A percentile compares a stretch with the other conserved stretches of the same genome.
These are phyloP conservation scores for Ziziphus jujuba DNA, from an alignment of 306 rosid species.

Conservation along the genomic window DNA sequence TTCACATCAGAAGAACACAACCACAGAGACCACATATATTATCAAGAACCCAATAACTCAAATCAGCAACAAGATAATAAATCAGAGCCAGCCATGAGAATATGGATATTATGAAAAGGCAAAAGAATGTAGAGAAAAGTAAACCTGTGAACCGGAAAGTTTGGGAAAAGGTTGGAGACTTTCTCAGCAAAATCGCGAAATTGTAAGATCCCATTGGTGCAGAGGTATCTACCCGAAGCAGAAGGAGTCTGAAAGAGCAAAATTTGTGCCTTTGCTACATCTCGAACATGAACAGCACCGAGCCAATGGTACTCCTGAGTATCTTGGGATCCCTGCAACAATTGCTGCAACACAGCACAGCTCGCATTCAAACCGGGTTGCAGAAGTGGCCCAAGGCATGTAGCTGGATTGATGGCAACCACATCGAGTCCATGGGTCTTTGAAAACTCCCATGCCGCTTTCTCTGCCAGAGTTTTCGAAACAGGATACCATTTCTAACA, in stretches of 20 bases:
- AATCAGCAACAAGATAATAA: not conserved
- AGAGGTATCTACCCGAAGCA: constrained; percentile 82
- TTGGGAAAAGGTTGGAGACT: constrained; percentile 60
- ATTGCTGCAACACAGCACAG: constrained; percentile 58
- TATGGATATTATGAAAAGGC: not conserved
- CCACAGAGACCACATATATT: not conserved
- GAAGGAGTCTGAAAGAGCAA: constrained; percentile 56
- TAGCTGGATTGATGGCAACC: constrained; percentile 66
- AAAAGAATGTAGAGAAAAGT: not conserved
- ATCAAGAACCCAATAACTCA: not conserved
- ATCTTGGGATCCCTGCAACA: constrained; percentile 68
- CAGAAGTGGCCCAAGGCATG: constrained; percentile 65
- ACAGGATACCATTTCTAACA: constrained; percentile 81
- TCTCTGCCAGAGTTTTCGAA: constrained; percentile 81
- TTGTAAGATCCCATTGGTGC: constrained; percentile 76
- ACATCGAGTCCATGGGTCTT: constrained; percentile 49
- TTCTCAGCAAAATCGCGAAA: constrained; percentile 50
- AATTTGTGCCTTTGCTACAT: constrained; percentile 62
- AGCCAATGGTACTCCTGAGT: constrained; percentile 85
- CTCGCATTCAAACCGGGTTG: constrained; percentile 77
- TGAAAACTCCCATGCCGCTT: constrained; percentile 66
- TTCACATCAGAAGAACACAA: not conserved
- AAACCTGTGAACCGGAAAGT: constrained; percentile 80
- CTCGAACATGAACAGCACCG: constrained; percentile 81
- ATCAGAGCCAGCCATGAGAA: not conserved